Percentiles rank a stretch among this genome's conserved stretches.
Evolutionary conservation across 805 yeast species (phyloP).

Genomic region (Tetrapisispora taiwanensis): DNA sequence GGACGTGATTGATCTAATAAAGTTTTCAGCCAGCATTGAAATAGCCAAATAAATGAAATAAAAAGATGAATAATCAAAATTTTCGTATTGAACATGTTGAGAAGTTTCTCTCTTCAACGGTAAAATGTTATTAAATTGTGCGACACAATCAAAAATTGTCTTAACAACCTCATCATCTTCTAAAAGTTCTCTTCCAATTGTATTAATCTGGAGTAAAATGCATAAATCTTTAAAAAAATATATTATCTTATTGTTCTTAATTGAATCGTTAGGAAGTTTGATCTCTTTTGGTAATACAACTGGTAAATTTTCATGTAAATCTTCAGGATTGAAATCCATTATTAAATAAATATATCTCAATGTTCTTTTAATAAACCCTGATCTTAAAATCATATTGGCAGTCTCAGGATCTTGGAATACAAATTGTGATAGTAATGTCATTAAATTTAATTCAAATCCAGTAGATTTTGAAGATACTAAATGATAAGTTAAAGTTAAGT

Average conservation of each 20-base stretch:
- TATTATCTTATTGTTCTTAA: constrained; percentile 24
- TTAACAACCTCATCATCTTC: constrained; percentile 10
- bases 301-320: constrained; percentile 15
- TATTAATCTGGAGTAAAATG: constrained; percentile 62
- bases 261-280: constrained; percentile 20
- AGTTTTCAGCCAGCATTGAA: constrained; percentile 25
- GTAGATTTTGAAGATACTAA: constrained; percentile 20
- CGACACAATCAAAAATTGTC: constrained; percentile 19
- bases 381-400: constrained; percentile 20
- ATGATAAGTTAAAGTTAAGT: constrained; percentile 40
- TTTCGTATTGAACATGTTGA: constrained; percentile 85
- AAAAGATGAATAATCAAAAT: constrained; percentile 53
- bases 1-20: constrained; percentile 21
- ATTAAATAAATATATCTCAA: constrained; percentile 22
- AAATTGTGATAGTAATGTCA: constrained; percentile 24
- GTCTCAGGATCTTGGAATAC: constrained; percentile 23
- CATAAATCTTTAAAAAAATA: constrained; percentile 43
- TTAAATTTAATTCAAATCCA: constrained; percentile 17
- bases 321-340: constrained; percentile 23
- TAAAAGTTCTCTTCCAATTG: constrained; percentile 35
- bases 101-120: constrained; percentile 62
- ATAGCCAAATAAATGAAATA: constrained; percentile 25
- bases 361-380: constrained; percentile 23
- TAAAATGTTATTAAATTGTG: constrained; percentile 36
- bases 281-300: constrained; percentile 18